A percentile compares a stretch with the other conserved stretches of the same genome.
phyloP scores from a whole-genome alignment of 306 rosid genomes.

The Glycine soja region DNA sequence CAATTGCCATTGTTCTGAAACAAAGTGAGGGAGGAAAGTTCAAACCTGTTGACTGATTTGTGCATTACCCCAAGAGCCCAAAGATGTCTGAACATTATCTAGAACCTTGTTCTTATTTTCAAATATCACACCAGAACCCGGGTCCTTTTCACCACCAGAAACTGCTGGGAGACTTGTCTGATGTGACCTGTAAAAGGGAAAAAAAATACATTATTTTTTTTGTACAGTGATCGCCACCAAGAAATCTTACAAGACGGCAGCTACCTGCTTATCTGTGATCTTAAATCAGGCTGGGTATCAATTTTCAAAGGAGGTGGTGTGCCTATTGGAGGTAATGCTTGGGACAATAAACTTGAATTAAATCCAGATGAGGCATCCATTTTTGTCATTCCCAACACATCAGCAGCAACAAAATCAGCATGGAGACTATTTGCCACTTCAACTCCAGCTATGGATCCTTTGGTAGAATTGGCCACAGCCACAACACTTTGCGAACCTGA shows the following conservation, averaged over 20 bases:
- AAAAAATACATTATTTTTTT: conserved; percentile 27
- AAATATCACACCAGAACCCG: conserved; percentile 58
- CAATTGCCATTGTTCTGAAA: background rate
- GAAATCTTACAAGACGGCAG: conserved; percentile 25
- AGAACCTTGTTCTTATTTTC: conserved; percentile 75
- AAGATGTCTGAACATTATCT: conserved; percentile 71
- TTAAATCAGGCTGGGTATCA: conserved; percentile 69
- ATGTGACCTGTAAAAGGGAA: conserved; percentile 60
- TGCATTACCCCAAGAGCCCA: conserved; percentile 75
- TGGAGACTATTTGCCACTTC: conserved; percentile 57
- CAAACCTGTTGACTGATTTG: conserved; percentile 86
- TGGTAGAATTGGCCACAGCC: conserved; percentile 56
- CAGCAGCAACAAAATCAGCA: conserved; percentile 62
- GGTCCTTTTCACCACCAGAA: conserved; percentile 59
- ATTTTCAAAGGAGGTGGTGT: conserved; percentile 86
- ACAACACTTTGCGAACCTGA: conserved; percentile 53
- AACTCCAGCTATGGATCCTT: conserved; percentile 52
- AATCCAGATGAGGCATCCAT: conserved; percentile 69
- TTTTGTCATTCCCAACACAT: conserved; percentile 57
- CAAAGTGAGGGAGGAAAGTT: conserved; percentile 2
- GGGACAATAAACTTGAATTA: conserved; percentile 63
- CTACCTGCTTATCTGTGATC: conserved; percentile 76
- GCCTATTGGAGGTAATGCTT: conserved; percentile 89
- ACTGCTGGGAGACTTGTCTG: conserved; percentile 62
- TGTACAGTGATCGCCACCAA: background rate